These are phyloP conservation scores for Ogataea ganodermae DNA, from an alignment of 805 yeast genomes.

Conservation along the genomic window DNA sequence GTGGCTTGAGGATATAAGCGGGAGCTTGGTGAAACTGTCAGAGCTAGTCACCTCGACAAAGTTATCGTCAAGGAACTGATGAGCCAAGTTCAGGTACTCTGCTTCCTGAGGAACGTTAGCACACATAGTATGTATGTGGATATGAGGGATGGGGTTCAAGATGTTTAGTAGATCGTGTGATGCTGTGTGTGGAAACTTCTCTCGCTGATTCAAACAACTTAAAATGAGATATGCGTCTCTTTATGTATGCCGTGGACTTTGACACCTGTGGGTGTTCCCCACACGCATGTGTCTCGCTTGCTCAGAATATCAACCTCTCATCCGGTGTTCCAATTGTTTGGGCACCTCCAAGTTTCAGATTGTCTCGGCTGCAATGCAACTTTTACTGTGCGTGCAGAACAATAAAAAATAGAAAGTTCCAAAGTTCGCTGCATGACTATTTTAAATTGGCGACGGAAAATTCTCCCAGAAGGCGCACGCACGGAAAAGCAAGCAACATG, in stretches of 20 bases:
- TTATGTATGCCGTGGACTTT: neutral
- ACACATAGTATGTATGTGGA: neutral
- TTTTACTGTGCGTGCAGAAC: neutral
- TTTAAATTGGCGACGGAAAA: neutral
- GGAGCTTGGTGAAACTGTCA: constrained; percentile 29
- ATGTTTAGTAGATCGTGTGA: too few relatives aligned
- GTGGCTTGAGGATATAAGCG: constrained; percentile 25
- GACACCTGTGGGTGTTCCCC: constrained; percentile 1
- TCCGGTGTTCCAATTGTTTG: neutral
- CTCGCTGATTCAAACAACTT: too few relatives aligned
- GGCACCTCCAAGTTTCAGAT: neutral
- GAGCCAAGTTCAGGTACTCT: constrained; percentile 24
- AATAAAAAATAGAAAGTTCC: neutral
- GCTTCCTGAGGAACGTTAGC: neutral
- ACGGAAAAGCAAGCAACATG: neutral
- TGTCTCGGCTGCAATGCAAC: neutral
- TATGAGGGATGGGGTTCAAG: neutral
- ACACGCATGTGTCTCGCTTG: constrained; percentile 4
- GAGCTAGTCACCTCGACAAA: constrained; percentile 24
- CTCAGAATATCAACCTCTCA: neutral
- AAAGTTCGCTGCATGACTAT: constrained; percentile 4
- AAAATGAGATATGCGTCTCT: constrained; percentile 2
- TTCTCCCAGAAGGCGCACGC: neutral
- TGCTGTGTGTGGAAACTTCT: too few relatives aligned
- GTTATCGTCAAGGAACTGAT: constrained; percentile 35